Conservation (phyloP, 305 asterid species). For the Fraxinus sp. region DNA sequence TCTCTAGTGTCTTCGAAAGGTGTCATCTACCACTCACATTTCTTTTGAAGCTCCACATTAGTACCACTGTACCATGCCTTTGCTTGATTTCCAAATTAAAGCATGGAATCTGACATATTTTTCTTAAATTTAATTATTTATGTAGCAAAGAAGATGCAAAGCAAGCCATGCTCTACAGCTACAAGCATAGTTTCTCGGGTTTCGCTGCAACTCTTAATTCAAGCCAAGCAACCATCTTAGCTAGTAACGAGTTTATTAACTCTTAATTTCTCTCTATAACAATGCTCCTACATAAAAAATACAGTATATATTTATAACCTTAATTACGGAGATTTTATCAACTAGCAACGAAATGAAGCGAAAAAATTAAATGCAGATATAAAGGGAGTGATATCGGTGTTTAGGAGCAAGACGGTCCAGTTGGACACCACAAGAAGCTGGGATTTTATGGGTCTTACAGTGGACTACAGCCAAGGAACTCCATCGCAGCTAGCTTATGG, state of each 20-base stretch:
- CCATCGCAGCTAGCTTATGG: slow-evolving; percentile 49
- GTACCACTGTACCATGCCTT: not conserved
- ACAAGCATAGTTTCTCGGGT: slow-evolving; percentile 57
- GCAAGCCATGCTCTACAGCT: slow-evolving; percentile 52
- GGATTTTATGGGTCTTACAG: slow-evolving; percentile 62
- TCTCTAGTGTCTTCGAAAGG: slow-evolving; percentile 47
- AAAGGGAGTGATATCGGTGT: slow-evolving; percentile 58
- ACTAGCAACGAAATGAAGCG: not conserved
- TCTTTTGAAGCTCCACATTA: not conserved
- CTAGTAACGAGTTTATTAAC: slow-evolving; percentile 33
- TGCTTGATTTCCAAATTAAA: not conserved
- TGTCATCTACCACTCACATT: not conserved
- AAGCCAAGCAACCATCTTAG: slow-evolving; percentile 48
- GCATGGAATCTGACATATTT: slow-evolving; percentile 2
- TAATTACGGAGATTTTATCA: not conserved
- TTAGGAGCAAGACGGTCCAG: slow-evolving; percentile 43
- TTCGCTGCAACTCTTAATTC: slow-evolving; percentile 55
- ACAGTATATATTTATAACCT: not conserved
- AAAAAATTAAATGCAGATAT: slow-evolving; percentile 37
- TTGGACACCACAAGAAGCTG: slow-evolving; percentile 76
- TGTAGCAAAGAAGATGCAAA: slow-evolving; percentile 51
- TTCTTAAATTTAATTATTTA: not conserved
- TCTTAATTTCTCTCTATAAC: not conserved
- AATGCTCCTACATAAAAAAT: not conserved
- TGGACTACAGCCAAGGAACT: slow-evolving; percentile 33